Conservation (phyloP, 805 yeast genomes). For the Candida morakotiae region DNA sequence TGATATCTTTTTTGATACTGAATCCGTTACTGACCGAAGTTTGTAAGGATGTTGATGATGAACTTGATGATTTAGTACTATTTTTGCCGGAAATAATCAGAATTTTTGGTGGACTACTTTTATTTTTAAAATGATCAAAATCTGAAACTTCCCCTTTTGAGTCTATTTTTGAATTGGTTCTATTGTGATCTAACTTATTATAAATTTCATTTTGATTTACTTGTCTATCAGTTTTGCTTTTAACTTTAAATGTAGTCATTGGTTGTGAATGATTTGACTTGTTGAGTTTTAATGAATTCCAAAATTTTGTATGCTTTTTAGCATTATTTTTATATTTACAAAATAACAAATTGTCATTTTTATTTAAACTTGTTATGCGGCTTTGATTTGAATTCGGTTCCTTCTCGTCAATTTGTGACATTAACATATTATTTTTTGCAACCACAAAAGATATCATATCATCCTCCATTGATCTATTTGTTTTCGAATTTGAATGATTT, state of each 20-base stretch:
- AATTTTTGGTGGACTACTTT: not conserved
- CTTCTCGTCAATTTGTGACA: not conserved
- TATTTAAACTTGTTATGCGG: conserved; percentile 1
- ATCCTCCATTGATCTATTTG: not conserved
- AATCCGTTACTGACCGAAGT: conserved; percentile 1
- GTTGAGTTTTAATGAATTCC: not conserved
- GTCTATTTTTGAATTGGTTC: not conserved
- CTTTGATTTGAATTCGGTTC: not conserved
- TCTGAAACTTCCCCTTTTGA: not conserved
- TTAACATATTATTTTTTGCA: conserved; percentile 3
- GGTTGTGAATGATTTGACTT: not conserved
- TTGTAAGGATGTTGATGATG: not conserved
- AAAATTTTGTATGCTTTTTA: not conserved
- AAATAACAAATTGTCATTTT: conserved; percentile 1
- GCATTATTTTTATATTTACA: not conserved
- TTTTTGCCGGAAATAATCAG: not conserved
- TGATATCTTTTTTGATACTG: conserved; percentile 1
- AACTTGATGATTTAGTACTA: not conserved
- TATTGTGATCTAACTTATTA: not conserved
- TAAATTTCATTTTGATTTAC: not conserved
- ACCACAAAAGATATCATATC: conserved; percentile 4
- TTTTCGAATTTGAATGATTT: not conserved
- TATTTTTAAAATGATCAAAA: not conserved
- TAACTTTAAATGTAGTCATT: not conserved
- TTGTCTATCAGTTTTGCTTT: not conserved